Conservation (phyloP, 768 basidiomycete genomes). For the Termitomyces sp. region DNA sequence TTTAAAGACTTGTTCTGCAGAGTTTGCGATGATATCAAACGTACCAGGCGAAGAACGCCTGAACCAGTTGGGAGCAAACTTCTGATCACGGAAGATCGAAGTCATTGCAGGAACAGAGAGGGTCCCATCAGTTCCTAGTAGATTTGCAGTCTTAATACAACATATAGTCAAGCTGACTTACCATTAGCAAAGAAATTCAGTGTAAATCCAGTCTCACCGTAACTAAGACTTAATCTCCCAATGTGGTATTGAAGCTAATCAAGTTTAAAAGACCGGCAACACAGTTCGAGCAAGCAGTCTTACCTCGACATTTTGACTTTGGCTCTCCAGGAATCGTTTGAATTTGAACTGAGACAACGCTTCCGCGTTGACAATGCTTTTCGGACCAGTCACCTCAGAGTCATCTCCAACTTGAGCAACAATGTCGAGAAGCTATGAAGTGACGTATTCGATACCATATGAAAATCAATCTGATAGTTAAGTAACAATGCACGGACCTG, state of each 20-base stretch:
- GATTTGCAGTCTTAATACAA: neutral
- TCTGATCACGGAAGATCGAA: constrained; percentile 13
- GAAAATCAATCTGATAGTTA: neutral
- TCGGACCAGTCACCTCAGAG: constrained; percentile 10
- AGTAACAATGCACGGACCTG: neutral
- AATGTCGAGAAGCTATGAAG: constrained; percentile 4
- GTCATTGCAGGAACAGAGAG: constrained; percentile 9
- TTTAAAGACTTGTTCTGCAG: neutral
- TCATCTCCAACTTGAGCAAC: constrained; percentile 9
- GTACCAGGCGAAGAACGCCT: constrained; percentile 5
- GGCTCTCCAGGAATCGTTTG: constrained; percentile 9
- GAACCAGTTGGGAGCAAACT: constrained; percentile 7
- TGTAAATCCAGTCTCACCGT: constrained; percentile 11
- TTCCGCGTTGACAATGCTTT: constrained; percentile 7
- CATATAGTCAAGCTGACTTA: neutral
- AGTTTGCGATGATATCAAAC: neutral
- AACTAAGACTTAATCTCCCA: constrained; percentile 8
- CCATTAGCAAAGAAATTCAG: constrained; percentile 14
- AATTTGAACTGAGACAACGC: constrained; percentile 10
- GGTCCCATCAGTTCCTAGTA: constrained; percentile 9
- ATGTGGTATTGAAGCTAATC: constrained; percentile 12
- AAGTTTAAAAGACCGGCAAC: neutral
- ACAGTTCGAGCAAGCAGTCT: neutral
- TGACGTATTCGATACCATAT: neutral
- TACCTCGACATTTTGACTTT: constrained; percentile 4